Evolutionary conservation across 306 rosid genomes (phyloP), one percentile per base, ranked within the genome.

Genomic region (Medicago lupulina): DNA sequence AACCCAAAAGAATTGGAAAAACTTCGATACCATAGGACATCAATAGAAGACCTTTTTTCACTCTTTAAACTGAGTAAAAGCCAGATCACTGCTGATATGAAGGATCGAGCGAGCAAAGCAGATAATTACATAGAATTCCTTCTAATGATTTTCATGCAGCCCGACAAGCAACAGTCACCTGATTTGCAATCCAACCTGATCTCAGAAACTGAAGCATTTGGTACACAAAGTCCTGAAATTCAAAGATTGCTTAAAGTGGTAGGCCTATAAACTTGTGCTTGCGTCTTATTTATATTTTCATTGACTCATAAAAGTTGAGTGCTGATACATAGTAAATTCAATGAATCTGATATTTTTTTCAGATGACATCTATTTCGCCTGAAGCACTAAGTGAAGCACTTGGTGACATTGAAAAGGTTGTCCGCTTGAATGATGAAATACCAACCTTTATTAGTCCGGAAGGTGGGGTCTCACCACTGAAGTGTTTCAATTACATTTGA

Each of bases 211-310:
- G 36, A 13, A 62, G 58, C 61, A 68, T 71, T 47, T 63, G 65
- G 53, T 12, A 13, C 18, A 31, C 38, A 0, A 21, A 21, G 62
- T 19, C 6, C 62, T 70, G 83, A 83, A 63, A 51, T 80, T 49
- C 76, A 83, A 59, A 57, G 6, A 40, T 54, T 83, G 19, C 14
- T 83, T 59, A 51, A 71, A 58, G 74, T 14, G 85, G 89, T 86
- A 50, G 39, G 85, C 57, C 71, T 63, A 49, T 8, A 19, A 76
- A 64, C 63, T 2, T 57, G 43, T 67, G 23, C 38, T 6, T 67
- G 11, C 49, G 16, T 50, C 79, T 38, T 75, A 49, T 53, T 23
- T 76, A 3, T 68, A 31, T 43, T 68, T n/a, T 61, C 25, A 43
- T 31, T 55, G 39, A 55, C 50, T 34, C 58, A 34, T 67, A 57